Percentiles rank a stretch among this genome's conserved stretches.
These are phyloP conservation scores for Agapanthus africanus DNA, from an alignment of 106 monocot species.

Conservation along the genomic window DNA sequence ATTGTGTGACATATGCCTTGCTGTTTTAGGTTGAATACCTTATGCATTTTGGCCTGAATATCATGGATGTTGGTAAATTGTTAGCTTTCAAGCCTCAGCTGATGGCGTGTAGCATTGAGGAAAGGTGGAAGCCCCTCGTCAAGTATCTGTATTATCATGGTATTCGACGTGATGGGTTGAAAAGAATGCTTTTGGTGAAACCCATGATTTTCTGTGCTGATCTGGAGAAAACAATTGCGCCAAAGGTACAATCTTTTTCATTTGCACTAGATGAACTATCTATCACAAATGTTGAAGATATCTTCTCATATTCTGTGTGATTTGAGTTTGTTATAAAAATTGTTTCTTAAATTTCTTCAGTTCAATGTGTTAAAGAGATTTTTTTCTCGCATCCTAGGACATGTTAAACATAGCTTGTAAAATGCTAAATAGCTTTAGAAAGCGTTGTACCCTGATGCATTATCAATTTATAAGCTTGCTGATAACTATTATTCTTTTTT, in stretches of 20 bases:
- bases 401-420: neutral
- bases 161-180: constrained; percentile 83
- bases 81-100: constrained; percentile 83
- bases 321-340: no score
- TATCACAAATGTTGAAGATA: no score
- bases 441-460: no score
- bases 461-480: constrained; percentile 4
- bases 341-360: no score
- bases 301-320: no score
- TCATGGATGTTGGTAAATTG: constrained; percentile 55
- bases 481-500: constrained; percentile 1
- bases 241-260: constrained; percentile 63
- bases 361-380: no score
- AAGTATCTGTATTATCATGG: constrained; percentile 91
- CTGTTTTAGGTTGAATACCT: constrained; percentile 70
- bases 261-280: no score
- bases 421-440: no score
- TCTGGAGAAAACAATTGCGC: constrained; percentile 79
- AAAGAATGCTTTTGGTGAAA: constrained; percentile 71
- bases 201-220: constrained; percentile 89
- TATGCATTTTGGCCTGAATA: constrained; percentile 71
- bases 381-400: no score
- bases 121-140: constrained; percentile 91
- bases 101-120: constrained; percentile 94
- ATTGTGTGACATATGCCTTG: no score